Base-by-base conservation (phyloP, 176 grass and related monocot genomes). In the Musa acuminata region DNA sequence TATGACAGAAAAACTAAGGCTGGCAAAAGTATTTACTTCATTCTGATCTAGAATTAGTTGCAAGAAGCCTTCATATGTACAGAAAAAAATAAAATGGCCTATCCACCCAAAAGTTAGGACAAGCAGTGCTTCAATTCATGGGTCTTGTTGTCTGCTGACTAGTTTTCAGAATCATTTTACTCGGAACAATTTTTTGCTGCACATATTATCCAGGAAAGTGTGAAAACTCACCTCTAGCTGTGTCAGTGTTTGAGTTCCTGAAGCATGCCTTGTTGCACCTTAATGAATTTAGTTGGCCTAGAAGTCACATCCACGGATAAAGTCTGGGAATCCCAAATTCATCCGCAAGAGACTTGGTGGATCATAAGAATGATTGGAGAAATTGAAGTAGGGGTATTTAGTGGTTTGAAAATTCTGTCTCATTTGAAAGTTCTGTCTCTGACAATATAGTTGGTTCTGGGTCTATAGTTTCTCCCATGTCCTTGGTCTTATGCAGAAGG, bases 401-500 rank as follows among this genome's bases (percentile, higher is more conserved):
- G 29, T 50, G 67, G 14, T 21, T 50, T 70, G 67, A 70, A 17
- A 70, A 17, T 70, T 70, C 67, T 6, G 17, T 51, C 67, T 70
- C 67, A 35, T 21, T 50, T 70, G 67, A 70, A 17, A 70, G 35
- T 70, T 70, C 67, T 6, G 17, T 51, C 67, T 70, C 67, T 5
- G 35, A 2, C 43, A 70, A 70, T 20, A 35, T 49, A 2, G 8
- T 70, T 70, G 67, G 35, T 11, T 70, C 67, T 50, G 43, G 19
- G 35, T 8, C 19, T 48, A 21, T 8, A 70, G 35, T 8, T 50
- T 70, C 25, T 50, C 51, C 64, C 64, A 57, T 78, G 13, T 78
- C 76, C 51, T 55, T 78, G 27, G 76, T 78, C 13, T 67, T 78
- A 52, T 69, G 76, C 16, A 78, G 76, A 69, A 78, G 76, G 51